These are phyloP conservation scores for Emmonsiellopsis sp. DNA, from an alignment of 2,329 filamentous ascomycete genomes.

Conservation along the genomic window DNA sequence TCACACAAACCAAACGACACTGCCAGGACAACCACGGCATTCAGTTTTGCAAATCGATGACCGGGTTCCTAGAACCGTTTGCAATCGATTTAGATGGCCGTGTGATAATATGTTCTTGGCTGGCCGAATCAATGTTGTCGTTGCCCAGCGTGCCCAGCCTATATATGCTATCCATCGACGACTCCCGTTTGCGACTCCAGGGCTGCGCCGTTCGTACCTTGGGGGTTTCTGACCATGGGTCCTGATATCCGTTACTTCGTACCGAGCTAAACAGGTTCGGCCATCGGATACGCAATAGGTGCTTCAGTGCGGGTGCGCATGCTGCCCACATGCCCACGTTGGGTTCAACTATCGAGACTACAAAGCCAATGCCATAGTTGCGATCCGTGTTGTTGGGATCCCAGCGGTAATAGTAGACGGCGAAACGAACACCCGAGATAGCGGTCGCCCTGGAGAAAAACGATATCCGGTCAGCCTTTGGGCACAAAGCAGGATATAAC, in stretches of 20 bases:
- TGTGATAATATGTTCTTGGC: not conserved
- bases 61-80: not conserved
- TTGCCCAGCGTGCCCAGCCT: not conserved
- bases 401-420: conserved; percentile 4
- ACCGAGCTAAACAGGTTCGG: not conserved
- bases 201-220: too few relatives aligned
- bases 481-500: not conserved
- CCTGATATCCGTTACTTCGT: not conserved
- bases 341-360: conserved; percentile 3
- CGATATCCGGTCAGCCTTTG: not conserved
- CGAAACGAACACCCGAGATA: conserved; percentile 8
- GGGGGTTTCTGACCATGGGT: not conserved
- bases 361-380: conserved; percentile 4
- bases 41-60: not conserved
- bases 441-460: conserved; percentile 6
- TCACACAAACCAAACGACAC: too few relatives aligned
- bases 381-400: conserved; percentile 4
- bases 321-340: conserved; percentile 4
- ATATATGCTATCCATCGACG: not conserved
- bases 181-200: not conserved
- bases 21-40: too few relatives aligned
- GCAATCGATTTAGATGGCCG: not conserved
- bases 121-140: not conserved
- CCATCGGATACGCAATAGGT: not conserved
- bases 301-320: not conserved